Evolutionary conservation across 192 early-diverging fungal genomes (phyloP).

Genomic region (Entophlyctis helioformis): DNA sequence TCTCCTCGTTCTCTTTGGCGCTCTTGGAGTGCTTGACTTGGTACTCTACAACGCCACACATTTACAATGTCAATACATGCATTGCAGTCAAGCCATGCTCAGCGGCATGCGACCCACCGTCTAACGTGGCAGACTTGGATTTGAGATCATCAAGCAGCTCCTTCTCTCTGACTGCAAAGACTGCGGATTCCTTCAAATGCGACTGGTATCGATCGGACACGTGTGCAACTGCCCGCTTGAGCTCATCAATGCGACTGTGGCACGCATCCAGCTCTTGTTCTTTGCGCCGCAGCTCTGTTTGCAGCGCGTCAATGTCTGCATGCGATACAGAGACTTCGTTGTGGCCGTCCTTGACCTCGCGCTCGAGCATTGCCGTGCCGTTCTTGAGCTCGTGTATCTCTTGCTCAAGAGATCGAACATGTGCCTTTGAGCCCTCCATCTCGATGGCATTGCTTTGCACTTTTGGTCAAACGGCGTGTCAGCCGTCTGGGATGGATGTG

Average conservation of each 20-base stretch:
- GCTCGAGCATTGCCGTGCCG: background rate
- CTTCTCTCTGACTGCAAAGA: slow-evolving; percentile 16
- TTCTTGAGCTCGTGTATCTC: no score
- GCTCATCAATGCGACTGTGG: slow-evolving; percentile 6
- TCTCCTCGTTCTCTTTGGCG: slow-evolving; percentile 1
- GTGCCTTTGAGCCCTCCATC: background rate
- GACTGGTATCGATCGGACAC: slow-evolving; percentile 24
- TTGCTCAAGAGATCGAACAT: no score
- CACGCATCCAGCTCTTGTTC: background rate
- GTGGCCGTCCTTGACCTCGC: background rate
- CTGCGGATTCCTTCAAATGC: slow-evolving; percentile 19
- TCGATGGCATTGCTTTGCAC: slow-evolving; percentile 1
- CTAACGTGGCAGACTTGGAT: slow-evolving; percentile 14
- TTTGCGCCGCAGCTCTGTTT: slow-evolving; percentile 1
- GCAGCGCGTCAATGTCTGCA: slow-evolving; percentile 9
- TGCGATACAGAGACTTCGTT: background rate
- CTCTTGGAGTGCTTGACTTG: slow-evolving; percentile 6
- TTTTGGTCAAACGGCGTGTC: background rate
- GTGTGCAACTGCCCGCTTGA: slow-evolving; percentile 17
- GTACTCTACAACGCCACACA: background rate
- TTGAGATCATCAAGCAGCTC: slow-evolving; percentile 20
- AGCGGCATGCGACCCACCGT: slow-evolving; percentile 5
- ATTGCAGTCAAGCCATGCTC: background rate
- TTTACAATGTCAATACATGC: background rate
- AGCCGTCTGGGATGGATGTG: background rate